Evolutionary conservation across 2,329 filamentous ascomycete genomes (phyloP).

Genomic region (Verticillium nubilum): DNA sequence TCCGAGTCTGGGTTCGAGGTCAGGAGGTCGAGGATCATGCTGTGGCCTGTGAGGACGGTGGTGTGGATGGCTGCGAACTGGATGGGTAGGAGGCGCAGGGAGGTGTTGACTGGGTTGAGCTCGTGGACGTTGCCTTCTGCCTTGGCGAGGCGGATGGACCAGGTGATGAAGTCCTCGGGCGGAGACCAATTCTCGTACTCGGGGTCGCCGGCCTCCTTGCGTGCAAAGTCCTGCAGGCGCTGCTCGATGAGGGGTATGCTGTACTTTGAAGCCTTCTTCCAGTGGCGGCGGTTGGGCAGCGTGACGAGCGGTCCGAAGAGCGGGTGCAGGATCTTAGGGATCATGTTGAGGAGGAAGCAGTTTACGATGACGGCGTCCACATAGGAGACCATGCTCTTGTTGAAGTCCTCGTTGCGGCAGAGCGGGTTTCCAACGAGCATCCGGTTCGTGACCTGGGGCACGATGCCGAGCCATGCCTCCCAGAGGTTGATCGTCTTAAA

Average conservation of each 20-base stretch:
- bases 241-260: slow-evolving; percentile 42
- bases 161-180: slow-evolving; percentile 53
- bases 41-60: slow-evolving; percentile 45
- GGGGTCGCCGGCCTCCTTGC: slow-evolving; percentile 32
- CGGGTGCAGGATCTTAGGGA: slow-evolving; percentile 42
- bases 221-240: slow-evolving; percentile 40
- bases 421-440: slow-evolving; percentile 32
- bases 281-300: slow-evolving; percentile 41
- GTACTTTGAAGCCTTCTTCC: slow-evolving; percentile 32
- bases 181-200: slow-evolving; percentile 33
- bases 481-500: slow-evolving; percentile 37
- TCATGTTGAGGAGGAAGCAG: slow-evolving; percentile 36
- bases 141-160: slow-evolving; percentile 47
- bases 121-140: slow-evolving; percentile 36
- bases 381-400: slow-evolving; percentile 42
- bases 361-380: slow-evolving; percentile 42
- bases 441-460: slow-evolving; percentile 37
- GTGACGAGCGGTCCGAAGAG: slow-evolving; percentile 39
- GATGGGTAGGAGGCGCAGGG: slow-evolving; percentile 46
- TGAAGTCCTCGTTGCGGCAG: slow-evolving; percentile 37
- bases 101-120: slow-evolving; percentile 40
- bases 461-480: slow-evolving; percentile 35
- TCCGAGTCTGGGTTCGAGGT: slow-evolving; percentile 26
- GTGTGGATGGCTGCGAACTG: slow-evolving; percentile 57
- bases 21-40: slow-evolving; percentile 40